Conservation (phyloP, 2,329 filamentous ascomycete species). For the Ceratocystis harringtonii region DNA sequence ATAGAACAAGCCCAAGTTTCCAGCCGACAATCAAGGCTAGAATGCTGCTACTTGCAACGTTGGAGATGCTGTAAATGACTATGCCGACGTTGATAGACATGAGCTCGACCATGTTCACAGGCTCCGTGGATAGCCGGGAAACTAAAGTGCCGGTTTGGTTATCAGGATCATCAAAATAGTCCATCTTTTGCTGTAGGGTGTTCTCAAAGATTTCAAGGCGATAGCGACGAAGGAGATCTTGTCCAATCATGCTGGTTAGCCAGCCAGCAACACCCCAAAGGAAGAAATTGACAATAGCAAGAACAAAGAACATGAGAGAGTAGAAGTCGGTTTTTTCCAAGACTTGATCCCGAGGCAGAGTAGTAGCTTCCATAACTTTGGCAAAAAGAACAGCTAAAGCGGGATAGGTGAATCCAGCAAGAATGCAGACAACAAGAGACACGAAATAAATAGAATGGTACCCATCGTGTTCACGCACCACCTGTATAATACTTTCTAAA, state of each 20-base stretch:
- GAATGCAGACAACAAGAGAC: slow-evolving; percentile 3
- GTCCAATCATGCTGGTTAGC: slow-evolving; percentile 26
- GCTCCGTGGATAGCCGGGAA: slow-evolving; percentile 26
- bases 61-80: slow-evolving; percentile 33
- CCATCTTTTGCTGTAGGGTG: slow-evolving; percentile 40
- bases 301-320: slow-evolving; percentile 41
- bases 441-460: not conserved
- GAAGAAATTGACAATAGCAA: slow-evolving; percentile 33
- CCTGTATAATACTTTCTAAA: slow-evolving; percentile 2
- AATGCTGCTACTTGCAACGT: slow-evolving; percentile 31
- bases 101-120: slow-evolving; percentile 36
- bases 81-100: slow-evolving; percentile 34
- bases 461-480: slow-evolving; percentile 5
- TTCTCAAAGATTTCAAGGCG: slow-evolving; percentile 33
- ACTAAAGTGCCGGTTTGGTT: slow-evolving; percentile 29
- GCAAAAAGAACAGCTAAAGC: slow-evolving; percentile 31
- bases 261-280: slow-evolving; percentile 29
- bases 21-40: slow-evolving; percentile 34
- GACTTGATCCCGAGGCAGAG: slow-evolving; percentile 21
- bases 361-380: slow-evolving; percentile 28
- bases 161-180: slow-evolving; percentile 29
- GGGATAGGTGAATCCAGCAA: slow-evolving; percentile 26
- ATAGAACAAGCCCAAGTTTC: slow-evolving; percentile 35
- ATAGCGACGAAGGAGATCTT: slow-evolving; percentile 26
- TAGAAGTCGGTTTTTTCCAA: slow-evolving; percentile 34